Percentiles rank a stretch among this genome's conserved stretches.
phyloP scores from a whole-genome alignment of 2,329 filamentous ascomycete species.

The Neopestalotiopsis sp. region DNA sequence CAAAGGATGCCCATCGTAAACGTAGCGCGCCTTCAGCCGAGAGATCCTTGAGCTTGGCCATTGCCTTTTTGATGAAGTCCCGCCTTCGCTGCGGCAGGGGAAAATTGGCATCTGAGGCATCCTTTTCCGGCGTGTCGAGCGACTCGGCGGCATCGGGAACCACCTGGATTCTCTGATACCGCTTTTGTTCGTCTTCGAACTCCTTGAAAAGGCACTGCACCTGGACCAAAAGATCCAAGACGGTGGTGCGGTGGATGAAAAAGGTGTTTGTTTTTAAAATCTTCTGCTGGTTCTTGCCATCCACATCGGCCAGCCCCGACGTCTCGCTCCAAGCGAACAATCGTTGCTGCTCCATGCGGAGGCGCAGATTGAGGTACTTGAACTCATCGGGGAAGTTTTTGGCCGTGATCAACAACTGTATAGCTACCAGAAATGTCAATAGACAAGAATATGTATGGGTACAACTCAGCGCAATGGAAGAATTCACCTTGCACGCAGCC shows the following conservation, averaged over 20 bases:
- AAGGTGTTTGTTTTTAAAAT: conserved; percentile 54
- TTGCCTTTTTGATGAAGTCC: conserved; percentile 51
- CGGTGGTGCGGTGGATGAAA: conserved; percentile 52
- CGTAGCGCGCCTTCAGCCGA: conserved; percentile 40
- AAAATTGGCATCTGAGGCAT: conserved; percentile 50
- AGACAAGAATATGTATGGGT: neutral
- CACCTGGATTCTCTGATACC: conserved; percentile 42
- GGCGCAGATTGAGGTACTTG: conserved; percentile 52
- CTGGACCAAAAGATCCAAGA: conserved; percentile 54
- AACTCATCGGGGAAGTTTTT: conserved; percentile 53
- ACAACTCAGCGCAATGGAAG: neutral
- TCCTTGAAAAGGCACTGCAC: conserved; percentile 53
- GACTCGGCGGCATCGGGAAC: conserved; percentile 40
- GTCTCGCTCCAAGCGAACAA: conserved; percentile 57
- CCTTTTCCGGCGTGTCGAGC: conserved; percentile 46
- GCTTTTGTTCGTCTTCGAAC: conserved; percentile 48
- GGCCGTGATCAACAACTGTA: conserved; percentile 55
- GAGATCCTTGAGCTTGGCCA: conserved; percentile 43
- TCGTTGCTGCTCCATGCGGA: conserved; percentile 56
- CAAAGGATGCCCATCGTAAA: conserved; percentile 52
- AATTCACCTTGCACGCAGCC: conserved; percentile 49
- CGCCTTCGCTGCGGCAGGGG: conserved; percentile 47
- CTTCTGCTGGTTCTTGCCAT: conserved; percentile 45
- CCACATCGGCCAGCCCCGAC: conserved; percentile 52
- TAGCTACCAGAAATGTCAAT: conserved; percentile 37